Conservation (phyloP, 345 rosid species). For the Pugionium dolabratum region DNA sequence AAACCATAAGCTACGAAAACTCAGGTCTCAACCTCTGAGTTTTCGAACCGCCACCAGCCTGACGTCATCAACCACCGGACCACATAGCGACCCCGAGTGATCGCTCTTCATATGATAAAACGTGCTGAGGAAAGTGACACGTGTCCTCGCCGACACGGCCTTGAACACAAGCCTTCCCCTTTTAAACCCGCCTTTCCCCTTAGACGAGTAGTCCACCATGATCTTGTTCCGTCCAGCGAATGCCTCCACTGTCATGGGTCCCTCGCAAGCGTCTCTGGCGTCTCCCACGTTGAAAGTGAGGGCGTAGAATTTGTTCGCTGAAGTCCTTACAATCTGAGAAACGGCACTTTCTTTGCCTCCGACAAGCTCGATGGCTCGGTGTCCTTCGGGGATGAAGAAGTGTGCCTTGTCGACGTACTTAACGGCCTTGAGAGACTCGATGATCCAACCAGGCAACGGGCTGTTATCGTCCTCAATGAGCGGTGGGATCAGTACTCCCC, state of each 20-base stretch:
- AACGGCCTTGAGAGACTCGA: conserved; percentile 79
- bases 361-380: conserved; percentile 61
- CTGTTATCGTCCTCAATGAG: conserved; percentile 64
- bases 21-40: conserved; percentile 26
- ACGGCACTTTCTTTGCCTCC: conserved; percentile 82
- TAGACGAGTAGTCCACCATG: conserved; percentile 53
- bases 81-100: conserved; percentile 72
- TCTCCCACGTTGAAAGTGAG: conserved; percentile 66
- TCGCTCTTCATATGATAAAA: conserved; percentile 61
- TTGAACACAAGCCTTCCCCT: conserved; percentile 48
- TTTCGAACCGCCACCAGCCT: conserved; percentile 48
- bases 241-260: conserved; percentile 66
- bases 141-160: conserved; percentile 53
- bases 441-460: conserved; percentile 78
- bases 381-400: conserved; percentile 56
- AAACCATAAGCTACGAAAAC: background rate
- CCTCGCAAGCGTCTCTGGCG: conserved; percentile 58
- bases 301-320: conserved; percentile 44
- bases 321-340: conserved; percentile 57
- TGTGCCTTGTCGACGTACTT: conserved; percentile 66
- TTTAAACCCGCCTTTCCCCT: conserved; percentile 66
- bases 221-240: conserved; percentile 52
- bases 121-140: conserved; percentile 67
- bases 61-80: conserved; percentile 74
- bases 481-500: conserved; percentile 76